Conservation (phyloP, 2,329 filamentous ascomycete species). For the Penicillium thymicola region DNA sequence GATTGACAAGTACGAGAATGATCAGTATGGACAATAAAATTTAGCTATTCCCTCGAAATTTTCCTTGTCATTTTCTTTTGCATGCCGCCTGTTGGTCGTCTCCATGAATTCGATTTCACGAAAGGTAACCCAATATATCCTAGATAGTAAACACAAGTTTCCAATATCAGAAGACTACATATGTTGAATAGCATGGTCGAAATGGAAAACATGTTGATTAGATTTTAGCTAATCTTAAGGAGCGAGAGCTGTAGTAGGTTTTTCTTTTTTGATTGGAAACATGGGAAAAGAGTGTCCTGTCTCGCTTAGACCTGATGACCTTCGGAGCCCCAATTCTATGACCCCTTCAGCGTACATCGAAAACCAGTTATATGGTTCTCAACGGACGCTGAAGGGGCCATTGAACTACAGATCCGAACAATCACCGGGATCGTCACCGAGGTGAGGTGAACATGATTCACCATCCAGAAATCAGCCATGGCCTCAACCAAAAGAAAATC, state of each 20-base stretch:
- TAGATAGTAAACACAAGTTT: no score
- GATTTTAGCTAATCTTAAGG: background rate
- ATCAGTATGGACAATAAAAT: background rate
- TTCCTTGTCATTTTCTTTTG: no score
- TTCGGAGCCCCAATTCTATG: background rate
- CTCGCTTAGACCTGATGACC: background rate
- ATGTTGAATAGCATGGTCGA: background rate
- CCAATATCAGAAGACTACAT: background rate
- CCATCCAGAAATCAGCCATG: background rate
- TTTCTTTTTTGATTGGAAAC: background rate
- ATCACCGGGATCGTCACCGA: background rate
- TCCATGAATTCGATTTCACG: no score
- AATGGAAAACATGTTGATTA: background rate
- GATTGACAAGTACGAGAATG: background rate
- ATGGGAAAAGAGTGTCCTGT: background rate
- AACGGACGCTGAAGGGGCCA: constrained; percentile 10
- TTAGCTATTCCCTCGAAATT: background rate
- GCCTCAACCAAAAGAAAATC: background rate
- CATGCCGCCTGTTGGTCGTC: background rate
- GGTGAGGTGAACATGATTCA: background rate
- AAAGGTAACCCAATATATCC: no score
- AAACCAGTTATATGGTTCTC: constrained; percentile 1
- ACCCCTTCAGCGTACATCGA: constrained; percentile 12
- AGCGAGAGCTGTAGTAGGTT: background rate
- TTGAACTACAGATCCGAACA: background rate